A percentile compares a stretch with the other conserved stretches of the same genome.
These are phyloP conservation scores for Gossypium trilobum DNA, from an alignment of 441 rosid species.

Conservation along the genomic window DNA sequence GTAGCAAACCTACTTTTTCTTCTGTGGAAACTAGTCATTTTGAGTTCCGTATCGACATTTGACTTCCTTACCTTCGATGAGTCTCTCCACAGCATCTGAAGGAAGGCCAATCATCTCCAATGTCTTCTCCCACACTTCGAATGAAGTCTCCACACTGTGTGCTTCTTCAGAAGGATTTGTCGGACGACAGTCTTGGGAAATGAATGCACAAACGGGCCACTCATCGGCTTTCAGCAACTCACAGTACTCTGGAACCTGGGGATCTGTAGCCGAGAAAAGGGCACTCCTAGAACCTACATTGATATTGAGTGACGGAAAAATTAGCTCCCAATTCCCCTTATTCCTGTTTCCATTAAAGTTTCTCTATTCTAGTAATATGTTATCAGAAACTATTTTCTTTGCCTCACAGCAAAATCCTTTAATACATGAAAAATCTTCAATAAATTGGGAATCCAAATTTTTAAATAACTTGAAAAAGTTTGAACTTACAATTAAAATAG, in stretches of 20 bases:
- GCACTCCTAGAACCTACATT: constrained; percentile 70
- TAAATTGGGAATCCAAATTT: neutral
- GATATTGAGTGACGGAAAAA: neutral
- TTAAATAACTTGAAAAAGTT: neutral
- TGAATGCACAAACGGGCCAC: constrained; percentile 85
- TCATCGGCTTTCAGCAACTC: constrained; percentile 69
- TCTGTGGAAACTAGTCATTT: constrained; percentile 21
- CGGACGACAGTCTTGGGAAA: constrained; percentile 87
- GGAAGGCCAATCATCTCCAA: constrained; percentile 75
- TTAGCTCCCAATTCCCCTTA: neutral
- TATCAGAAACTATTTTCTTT: neutral
- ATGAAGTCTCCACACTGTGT: constrained; percentile 59
- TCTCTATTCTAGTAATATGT: neutral
- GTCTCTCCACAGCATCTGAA: constrained; percentile 62
- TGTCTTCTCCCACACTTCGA: constrained; percentile 80
- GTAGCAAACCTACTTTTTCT: neutral
- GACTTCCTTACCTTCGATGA: constrained; percentile 59
- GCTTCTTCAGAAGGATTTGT: constrained; percentile 87
- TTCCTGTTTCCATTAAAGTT: neutral
- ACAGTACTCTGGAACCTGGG: constrained; percentile 83
- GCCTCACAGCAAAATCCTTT: neutral
- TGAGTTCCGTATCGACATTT: constrained; percentile 45
- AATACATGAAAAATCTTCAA: neutral
- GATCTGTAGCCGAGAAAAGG: constrained; percentile 86
- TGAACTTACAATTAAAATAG: neutral